Base-by-base conservation (phyloP, 2,329 filamentous ascomycete genomes). In the Claviceps cyperi region DNA sequence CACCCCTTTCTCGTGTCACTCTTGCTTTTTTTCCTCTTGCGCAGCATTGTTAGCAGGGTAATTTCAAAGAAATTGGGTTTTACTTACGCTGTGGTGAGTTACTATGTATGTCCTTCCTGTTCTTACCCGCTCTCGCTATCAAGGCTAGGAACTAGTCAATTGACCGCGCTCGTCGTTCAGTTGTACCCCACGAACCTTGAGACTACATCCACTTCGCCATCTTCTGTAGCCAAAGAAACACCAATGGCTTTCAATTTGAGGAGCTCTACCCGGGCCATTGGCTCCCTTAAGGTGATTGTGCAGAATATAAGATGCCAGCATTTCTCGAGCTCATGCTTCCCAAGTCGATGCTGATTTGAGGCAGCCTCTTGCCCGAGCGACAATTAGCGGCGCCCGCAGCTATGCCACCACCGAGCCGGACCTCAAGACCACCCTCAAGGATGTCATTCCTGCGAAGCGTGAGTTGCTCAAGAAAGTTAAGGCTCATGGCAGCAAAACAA, bases 401-500 rank as follows among this genome's bases (percentile, higher is more conserved):
- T 90, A 89, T 71, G 80, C 84, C 56, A 80, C 86, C 43, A 76
- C 86, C 52, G 91, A 97, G 67, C 86, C 86, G 52, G 86, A 91
- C 64, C 81, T 98, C 62, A 98, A 97, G 71, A 75, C 86, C 48
- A 87, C 87, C 14, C 80, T 98, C 57, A 84, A 81, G 61, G 80
- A 82, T 58, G 79, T 81, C 52, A 94, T 98, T 59, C 92, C 92
- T 36, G 88, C 82, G 54, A 97, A 97, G 74, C 82, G 90, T 48
- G 91, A 95, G 67, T 82, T 96, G 19, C 72, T 97, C 60, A 92
- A 95, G 71, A 86, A 90, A 68, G 86, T 97, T 71, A 97, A 96
- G 74, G 79, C 83, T 51, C 81, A 91, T 65, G 77, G 80, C 48
- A 79, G 83, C 61, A 92, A 90, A 68, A 81, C 83, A 53, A 83